These are phyloP conservation scores for Begonia peltatifolia DNA, from an alignment of 306 rosid species.

Conservation along the genomic window DNA sequence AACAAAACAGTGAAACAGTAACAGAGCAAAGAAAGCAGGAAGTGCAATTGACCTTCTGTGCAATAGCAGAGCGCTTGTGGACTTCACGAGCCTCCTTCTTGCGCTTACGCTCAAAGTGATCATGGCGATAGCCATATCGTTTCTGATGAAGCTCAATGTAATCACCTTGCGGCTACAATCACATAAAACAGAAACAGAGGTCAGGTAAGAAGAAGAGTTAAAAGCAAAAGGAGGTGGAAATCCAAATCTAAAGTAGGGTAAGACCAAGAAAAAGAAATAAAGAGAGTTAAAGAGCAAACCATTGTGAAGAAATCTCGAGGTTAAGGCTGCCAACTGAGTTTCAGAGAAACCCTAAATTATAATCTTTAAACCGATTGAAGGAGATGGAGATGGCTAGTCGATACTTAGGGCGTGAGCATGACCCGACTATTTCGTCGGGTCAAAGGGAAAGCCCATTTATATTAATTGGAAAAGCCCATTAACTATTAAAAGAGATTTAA, in stretches of 20 bases:
- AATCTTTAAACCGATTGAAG: neutral
- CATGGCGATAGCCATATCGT: slow-evolving; percentile 73
- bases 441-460: too few relatives aligned
- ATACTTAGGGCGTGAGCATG: too few relatives aligned
- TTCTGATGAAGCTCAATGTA: slow-evolving; percentile 81
- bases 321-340: neutral
- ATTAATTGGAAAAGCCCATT: too few relatives aligned
- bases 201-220: neutral
- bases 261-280: too few relatives aligned
- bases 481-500: too few relatives aligned
- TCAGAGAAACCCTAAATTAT: neutral
- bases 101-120: slow-evolving; percentile 86
- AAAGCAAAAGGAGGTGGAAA: too few relatives aligned
- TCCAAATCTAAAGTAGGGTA: too few relatives aligned
- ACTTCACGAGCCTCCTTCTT: slow-evolving; percentile 82
- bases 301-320: neutral
- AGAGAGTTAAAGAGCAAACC: neutral
- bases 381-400: too few relatives aligned
- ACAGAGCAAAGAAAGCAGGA: neutral
- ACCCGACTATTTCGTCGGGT: too few relatives aligned
- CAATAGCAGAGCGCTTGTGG: slow-evolving; percentile 59
- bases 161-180: slow-evolving; percentile 85
- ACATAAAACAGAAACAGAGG: neutral
- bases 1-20: neutral
- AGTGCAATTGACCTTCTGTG: slow-evolving; percentile 48